Base-by-base conservation (phyloP, 2,329 filamentous ascomycete genomes). In the Diaporthe batatas region DNA sequence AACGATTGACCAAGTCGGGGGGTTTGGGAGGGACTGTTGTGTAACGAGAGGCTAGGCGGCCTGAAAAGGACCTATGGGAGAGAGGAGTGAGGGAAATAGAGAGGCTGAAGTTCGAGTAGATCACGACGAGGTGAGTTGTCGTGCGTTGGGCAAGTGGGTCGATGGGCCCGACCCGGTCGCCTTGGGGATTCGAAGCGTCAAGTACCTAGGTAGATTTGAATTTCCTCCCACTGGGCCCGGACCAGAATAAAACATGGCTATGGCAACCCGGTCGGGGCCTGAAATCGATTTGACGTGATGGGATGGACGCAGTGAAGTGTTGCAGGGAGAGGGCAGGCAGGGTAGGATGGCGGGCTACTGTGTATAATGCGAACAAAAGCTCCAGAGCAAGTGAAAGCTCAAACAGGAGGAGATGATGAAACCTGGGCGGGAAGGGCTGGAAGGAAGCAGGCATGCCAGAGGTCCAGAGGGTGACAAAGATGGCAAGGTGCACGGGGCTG, bases 371-470 rank as follows among this genome's bases (percentile, higher is more conserved):
- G 58, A 72, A 72, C 68, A 65, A 72, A 55, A 72, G 55, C 44
- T 25, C 42, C 58, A 42, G 65, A 70, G 53, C 49, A 11, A 64
- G 42, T 23, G 16, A 58, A 54, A 44, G 65, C 53, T 59, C 65
- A 47, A 70, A 62, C 59, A 67, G 58, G 68, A 73, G 72, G 68
- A 67, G 53, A 71, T 71, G 72, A 59, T 73, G 72, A 73, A 73
- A 73, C 72, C 51, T 62, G 58, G 68, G 59, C 68, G 42, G 62
- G 18, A 36, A 34, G 58, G 68, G 59, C 68, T 34, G 62, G 18
- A 36, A 34, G 62, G 51, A 67, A 53, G 62, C 47, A 53, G n/a
- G 62, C 47, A 47, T 21, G 21, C 44, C 29, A 51, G 62, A 32
- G 62, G 62, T 47, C 44, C 29, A 51, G 62, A 32, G 62, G 62